Conservation (phyloP, 2,329 filamentous ascomycete species). For the Microdochium nivale region DNA sequence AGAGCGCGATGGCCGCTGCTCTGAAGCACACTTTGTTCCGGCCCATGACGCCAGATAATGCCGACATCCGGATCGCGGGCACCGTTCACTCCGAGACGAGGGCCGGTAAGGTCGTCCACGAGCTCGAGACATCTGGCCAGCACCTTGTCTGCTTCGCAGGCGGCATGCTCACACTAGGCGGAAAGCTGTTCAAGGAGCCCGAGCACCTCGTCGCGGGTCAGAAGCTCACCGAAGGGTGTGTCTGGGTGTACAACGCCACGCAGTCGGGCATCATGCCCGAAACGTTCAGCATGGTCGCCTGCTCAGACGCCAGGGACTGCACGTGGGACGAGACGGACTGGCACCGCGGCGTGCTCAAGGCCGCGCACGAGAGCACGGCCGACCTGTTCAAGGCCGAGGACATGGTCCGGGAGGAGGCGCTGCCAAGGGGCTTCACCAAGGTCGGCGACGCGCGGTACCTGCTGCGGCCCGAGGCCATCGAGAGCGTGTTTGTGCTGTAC, state of each 20-base stretch:
- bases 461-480: constrained; percentile 19
- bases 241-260: constrained; percentile 40
- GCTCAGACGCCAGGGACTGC: constrained; percentile 16
- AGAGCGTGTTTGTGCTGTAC: constrained; percentile 18
- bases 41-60: constrained; percentile 49
- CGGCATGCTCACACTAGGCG: constrained; percentile 40
- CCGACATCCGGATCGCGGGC: constrained; percentile 54
- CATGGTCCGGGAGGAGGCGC: constrained; percentile 8
- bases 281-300: constrained; percentile 32
- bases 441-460: constrained; percentile 15
- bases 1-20: constrained; percentile 49
- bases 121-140: constrained; percentile 25
- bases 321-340: constrained; percentile 18
- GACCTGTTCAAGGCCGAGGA: constrained; percentile 7
- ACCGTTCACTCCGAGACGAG: constrained; percentile 15
- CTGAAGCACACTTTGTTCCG: constrained; percentile 54
- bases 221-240: constrained; percentile 40
- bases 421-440: constrained; percentile 14
- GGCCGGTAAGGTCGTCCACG: constrained; percentile 18
- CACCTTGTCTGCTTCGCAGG: constrained; percentile 44
- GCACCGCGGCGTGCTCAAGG: constrained; percentile 13
- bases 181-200: constrained; percentile 29
- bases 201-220: constrained; percentile 33
- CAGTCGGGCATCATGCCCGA: constrained; percentile 45
- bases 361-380: constrained; percentile 6